phyloP scores from a whole-genome alignment of 129 eudicot species.

The Chrysanthemum makinoi region DNA sequence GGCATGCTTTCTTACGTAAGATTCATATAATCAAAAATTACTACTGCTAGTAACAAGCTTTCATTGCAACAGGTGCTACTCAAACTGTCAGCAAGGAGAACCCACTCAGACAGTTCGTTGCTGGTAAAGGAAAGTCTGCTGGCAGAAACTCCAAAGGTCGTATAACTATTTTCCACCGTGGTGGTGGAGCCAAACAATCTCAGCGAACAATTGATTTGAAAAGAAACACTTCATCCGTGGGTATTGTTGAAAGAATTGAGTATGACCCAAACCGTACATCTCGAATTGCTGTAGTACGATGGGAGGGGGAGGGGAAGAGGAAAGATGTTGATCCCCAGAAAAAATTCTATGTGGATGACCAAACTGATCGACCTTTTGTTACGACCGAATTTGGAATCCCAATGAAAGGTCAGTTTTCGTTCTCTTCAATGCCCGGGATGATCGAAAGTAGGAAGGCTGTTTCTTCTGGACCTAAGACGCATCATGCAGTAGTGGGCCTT shows the following conservation, averaged over 20 bases:
- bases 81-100: slow-evolving; percentile 23
- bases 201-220: slow-evolving; percentile 55
- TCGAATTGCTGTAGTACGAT: slow-evolving; percentile 56
- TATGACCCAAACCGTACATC: slow-evolving; percentile 71
- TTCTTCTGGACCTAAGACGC: slow-evolving; percentile 15
- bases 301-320: slow-evolving; percentile 39
- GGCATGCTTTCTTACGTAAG: no score
- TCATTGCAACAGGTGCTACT: slow-evolving; percentile 25
- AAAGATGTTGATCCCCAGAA: slow-evolving; percentile 32
- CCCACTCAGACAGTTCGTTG: slow-evolving; percentile 40
- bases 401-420: slow-evolving; percentile 36
- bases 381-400: slow-evolving; percentile 22
- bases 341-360: slow-evolving; percentile 20
- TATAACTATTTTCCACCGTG: slow-evolving; percentile 56
- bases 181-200: slow-evolving; percentile 62
- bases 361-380: slow-evolving; percentile 16
- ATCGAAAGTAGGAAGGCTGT: slow-evolving; percentile 26
- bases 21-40: no score
- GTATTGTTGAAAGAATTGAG: slow-evolving; percentile 60
- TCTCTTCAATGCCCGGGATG: slow-evolving; percentile 36
- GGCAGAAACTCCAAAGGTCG: slow-evolving; percentile 61
- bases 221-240: slow-evolving; percentile 50
- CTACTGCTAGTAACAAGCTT: not conserved
- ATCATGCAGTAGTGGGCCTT: slow-evolving; percentile 29
- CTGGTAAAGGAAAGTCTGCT: slow-evolving; percentile 44